phyloP scores from a whole-genome alignment of 805 yeast genomes.

The Metschnikowia cubensis region DNA sequence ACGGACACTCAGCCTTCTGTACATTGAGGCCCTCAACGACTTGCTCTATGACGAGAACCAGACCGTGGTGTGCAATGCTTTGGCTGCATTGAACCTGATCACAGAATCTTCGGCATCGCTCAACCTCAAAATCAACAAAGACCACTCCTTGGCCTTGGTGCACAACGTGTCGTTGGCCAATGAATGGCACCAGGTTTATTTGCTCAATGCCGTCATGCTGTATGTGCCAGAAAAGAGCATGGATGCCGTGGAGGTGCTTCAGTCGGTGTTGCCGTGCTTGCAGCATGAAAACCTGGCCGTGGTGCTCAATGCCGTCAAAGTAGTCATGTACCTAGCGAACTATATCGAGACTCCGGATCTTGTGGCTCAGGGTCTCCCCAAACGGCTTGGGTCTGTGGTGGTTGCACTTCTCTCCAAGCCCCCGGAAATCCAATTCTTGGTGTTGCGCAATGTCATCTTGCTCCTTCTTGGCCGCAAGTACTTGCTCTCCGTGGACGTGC shows the following conservation, averaged over 20 bases:
- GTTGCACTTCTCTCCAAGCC: slow-evolving; percentile 69
- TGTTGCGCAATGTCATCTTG: slow-evolving; percentile 74
- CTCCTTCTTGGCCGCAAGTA: slow-evolving; percentile 63
- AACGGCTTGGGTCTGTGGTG: slow-evolving; percentile 63
- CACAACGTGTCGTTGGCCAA: slow-evolving; percentile 35
- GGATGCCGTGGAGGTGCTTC: slow-evolving; percentile 66
- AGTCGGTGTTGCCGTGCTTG: slow-evolving; percentile 60
- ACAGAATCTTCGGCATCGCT: slow-evolving; percentile 53
- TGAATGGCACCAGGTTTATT: slow-evolving; percentile 73
- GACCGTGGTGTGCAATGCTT: slow-evolving; percentile 64
- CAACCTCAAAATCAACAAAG: slow-evolving; percentile 49
- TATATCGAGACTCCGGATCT: slow-evolving; percentile 58
- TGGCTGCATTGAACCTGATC: slow-evolving; percentile 62
- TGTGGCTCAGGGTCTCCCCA: slow-evolving; percentile 51
- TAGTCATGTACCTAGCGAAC: slow-evolving; percentile 67
- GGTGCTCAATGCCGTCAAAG: slow-evolving; percentile 70
- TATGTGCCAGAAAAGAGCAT: slow-evolving; percentile 67
- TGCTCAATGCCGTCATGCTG: slow-evolving; percentile 60
- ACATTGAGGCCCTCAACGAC: slow-evolving; percentile 48
- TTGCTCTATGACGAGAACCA: slow-evolving; percentile 55
- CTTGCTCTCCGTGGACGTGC: slow-evolving; percentile 62
- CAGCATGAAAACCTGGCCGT: slow-evolving; percentile 82
- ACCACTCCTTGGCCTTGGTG: slow-evolving; percentile 37
- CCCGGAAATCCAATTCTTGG: slow-evolving; percentile 78
- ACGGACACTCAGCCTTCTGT: slow-evolving; percentile 38